Conservation (phyloP, 2,329 filamentous ascomycete genomes). For the Penicillium sp. region DNA sequence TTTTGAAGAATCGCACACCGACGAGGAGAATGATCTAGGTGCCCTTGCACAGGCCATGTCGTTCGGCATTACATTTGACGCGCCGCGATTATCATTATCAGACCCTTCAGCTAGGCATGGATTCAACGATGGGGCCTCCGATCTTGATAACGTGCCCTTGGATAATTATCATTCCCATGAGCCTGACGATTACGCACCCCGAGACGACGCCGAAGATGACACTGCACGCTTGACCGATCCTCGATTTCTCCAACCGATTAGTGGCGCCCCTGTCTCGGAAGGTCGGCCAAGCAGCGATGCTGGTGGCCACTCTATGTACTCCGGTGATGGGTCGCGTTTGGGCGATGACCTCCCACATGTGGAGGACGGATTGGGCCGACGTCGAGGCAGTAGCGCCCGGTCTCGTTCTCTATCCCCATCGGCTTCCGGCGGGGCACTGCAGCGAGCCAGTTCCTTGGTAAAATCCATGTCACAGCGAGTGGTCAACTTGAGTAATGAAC, state of each 20-base stretch:
- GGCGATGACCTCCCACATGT: constrained; percentile 62
- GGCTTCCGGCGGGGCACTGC: constrained; percentile 62
- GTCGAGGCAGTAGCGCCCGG: constrained; percentile 44
- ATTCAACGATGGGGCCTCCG: constrained; percentile 29
- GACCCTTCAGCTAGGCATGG: constrained; percentile 19
- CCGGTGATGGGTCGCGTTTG: constrained; percentile 52
- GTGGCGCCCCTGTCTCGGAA: constrained; percentile 47
- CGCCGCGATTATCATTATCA: constrained; percentile 14
- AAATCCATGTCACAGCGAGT: constrained; percentile 93
- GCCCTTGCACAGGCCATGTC: constrained; percentile 46
- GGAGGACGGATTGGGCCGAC: constrained; percentile 58
- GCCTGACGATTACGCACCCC: constrained; percentile 57
- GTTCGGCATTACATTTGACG: constrained; percentile 44
- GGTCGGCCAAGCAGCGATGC: constrained; percentile 51
- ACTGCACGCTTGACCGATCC: constrained; percentile 61
- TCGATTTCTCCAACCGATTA: constrained; percentile 58
- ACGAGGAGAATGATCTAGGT: constrained; percentile 36
- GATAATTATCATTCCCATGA: constrained; percentile 41
- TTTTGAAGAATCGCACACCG: constrained; percentile 16
- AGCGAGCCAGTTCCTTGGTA: constrained; percentile 72
- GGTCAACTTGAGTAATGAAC: constrained; percentile 94
- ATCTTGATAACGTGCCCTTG: constrained; percentile 31
- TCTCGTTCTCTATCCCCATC: constrained; percentile 64
- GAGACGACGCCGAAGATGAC: constrained; percentile 53
- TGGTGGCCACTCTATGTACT: constrained; percentile 57